phyloP scores from a whole-genome alignment of 2,329 filamentous ascomycete species.

The Trichoderma sp. region DNA sequence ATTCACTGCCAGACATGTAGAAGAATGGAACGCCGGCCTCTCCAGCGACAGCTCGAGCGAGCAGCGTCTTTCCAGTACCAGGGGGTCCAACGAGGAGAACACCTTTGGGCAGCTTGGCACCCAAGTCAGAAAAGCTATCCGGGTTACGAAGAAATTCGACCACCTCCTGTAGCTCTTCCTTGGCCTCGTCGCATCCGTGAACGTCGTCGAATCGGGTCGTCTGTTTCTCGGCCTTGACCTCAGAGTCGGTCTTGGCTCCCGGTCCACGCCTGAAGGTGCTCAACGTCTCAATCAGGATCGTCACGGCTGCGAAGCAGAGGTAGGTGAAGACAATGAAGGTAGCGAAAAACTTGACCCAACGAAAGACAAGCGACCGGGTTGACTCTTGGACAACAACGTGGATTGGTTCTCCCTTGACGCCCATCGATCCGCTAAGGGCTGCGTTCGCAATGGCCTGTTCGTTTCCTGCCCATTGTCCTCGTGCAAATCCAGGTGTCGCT shows the following conservation, averaged over 20 bases:
- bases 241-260: conserved; percentile 70
- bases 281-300: conserved; percentile 78
- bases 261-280: conserved; percentile 75
- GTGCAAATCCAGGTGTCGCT: conserved; percentile 27
- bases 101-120: conserved; percentile 95
- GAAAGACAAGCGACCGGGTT: conserved; percentile 74
- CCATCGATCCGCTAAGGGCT: conserved; percentile 46
- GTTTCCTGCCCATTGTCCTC: conserved; percentile 34
- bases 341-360: conserved; percentile 85
- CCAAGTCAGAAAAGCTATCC: conserved; percentile 88
- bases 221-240: conserved; percentile 91
- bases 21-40: conserved; percentile 99
- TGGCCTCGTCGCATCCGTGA: conserved; percentile 96
- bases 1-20: conserved; percentile 99
- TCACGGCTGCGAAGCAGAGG: conserved; percentile 74
- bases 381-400: conserved; percentile 96
- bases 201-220: conserved; percentile 90
- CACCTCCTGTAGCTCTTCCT: conserved; percentile 95
- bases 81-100: conserved; percentile 93
- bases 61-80: conserved; percentile 94
- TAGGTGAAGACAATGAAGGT: conserved; percentile 80
- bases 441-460: conserved; percentile 36
- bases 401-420: conserved; percentile 79
- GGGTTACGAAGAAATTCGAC: conserved; percentile 96
- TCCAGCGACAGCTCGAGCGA: conserved; percentile 92